A percentile compares a stretch with the other conserved stretches of the same genome.
Evolutionary conservation across 192 early-diverging fungal species (phyloP).

Genomic region (Coemansia sp.): DNA sequence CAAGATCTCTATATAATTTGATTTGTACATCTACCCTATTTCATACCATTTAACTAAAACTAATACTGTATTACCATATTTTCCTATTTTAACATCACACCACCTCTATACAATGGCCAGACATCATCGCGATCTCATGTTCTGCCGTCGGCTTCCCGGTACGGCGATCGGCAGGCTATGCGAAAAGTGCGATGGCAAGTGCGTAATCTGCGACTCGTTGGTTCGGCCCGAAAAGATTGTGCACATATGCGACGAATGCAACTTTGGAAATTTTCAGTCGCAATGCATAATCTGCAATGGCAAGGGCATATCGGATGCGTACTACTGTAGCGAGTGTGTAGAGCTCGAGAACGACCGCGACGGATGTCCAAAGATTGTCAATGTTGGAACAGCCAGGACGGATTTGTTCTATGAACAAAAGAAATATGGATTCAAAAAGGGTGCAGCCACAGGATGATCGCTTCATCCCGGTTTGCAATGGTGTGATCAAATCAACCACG

Average conservation of each 20-base stretch:
- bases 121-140: constrained; percentile 89
- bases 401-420: constrained; percentile 92
- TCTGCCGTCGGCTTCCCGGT: constrained; percentile 91
- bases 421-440: constrained; percentile 62
- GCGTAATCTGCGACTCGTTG: constrained; percentile 95
- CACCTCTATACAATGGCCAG: constrained; percentile 57
- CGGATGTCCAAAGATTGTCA: constrained; percentile 98
- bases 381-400: constrained; percentile 86
- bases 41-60: no score
- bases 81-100: not conserved
- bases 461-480: not conserved
- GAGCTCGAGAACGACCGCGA: constrained; percentile 92
- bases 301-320: constrained; percentile 86
- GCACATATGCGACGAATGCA: constrained; percentile 94
- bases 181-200: constrained; percentile 77
- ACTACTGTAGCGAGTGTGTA: constrained; percentile 91
- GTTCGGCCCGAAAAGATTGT: constrained; percentile 87
- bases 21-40: no score
- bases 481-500: not conserved
- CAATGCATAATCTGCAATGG: constrained; percentile 89
- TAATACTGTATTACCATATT: not conserved
- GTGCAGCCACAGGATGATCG: no score
- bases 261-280: constrained; percentile 89
- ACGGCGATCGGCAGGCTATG: constrained; percentile 59
- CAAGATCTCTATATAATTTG: no score